Evolutionary conservation across 768 basidiomycete genomes (phyloP), one percentile per base, ranked within the genome.

Genomic region (Panus rudis): DNA sequence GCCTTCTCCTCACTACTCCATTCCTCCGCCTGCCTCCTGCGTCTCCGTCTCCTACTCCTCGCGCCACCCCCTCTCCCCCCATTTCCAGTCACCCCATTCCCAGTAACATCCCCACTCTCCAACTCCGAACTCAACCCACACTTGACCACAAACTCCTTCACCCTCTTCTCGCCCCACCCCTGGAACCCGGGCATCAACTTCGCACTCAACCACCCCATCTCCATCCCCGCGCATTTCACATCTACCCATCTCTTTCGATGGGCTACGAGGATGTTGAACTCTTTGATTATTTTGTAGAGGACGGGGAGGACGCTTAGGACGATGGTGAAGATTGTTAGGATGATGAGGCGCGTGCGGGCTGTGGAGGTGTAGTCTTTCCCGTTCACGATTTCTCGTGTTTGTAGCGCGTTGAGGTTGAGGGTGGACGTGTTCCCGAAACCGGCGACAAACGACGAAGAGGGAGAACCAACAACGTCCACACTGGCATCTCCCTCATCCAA

Each of bases 131-230:
- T 80, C n/a, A 86, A 60, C 2, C 85, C 82, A 23, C 71, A 64
- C 58, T 79, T 79, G 43, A 77, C 59, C 19, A 89, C 63, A 53
- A 77, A 79, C 49, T 82, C 78, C 61, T 86, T 86, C 48, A 90
- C 54, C 22, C 72, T 68, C 52, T 78, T 77, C 60, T 91, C 88
- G 8, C 84, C 81, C 81, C 81, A 82, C 2, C 76, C 77, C 6
- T 68, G 67, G 48, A 85, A 82, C 3, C 83, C 84, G 14, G 79
- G 81, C 3, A 84, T 83, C 19, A 68, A 59, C 4, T 62, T 64
- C 0, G 74, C 76, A 52, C 79, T 78, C 31, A 89, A 63, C 79
- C 85, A 89, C 5, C 78, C 87, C 64, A 92, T 70, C 53, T 90
- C 86, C 47, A 79, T 68, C 3, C 77, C 76, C 48, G 74, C 75